Base-by-base conservation (phyloP, 257 asterid species). In the Petrea volubilis region DNA sequence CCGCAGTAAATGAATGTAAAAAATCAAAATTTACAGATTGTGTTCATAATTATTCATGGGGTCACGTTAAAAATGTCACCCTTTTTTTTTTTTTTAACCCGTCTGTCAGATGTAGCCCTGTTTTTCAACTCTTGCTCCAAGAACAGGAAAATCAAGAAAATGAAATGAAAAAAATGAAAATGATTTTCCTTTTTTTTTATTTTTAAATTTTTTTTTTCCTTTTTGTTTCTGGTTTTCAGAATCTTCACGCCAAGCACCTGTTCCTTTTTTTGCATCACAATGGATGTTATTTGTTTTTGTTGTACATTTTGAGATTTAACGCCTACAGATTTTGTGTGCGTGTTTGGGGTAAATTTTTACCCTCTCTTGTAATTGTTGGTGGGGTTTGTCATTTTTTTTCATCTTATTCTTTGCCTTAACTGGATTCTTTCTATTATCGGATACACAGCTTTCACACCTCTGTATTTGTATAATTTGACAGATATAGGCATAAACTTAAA, bases 231-330 rank as follows among this genome's bases (percentile, higher is more conserved):
- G 79, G 69, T 76, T 79, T 74, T 50, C 82, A 73, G 68, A 34
- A 61, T 76, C 74, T 74, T 78, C 94, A 88, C 84, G 86, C 86
- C 85, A 83, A 83, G 85, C 78, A 88, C 84, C 83, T 83, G 83
- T 67, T n/a, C 83, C 77, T 53, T 78, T 61, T 46, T 64, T 53
- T 52, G n/a, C 25, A 60, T 59, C 50, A 58, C 38, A 38, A 10
- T 11, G 47, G 60, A 52, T 59, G 41, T 13, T 23, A 51, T 2
- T 21, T 67, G 46, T 21, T 44, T 31, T 60, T 14, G 7, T 46
- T 33, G 44, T 23, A 62, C 53, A 15, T 20, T 44, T 23, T 41
- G 68, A 40, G 68, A 41, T 63, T 40, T 17, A 41, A 24, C 53
- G 47, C 11, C 24, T 15, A 6, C 53, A 53, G 56, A 53, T 50